These are phyloP conservation scores for Elymus sibiricus DNA, from an alignment of 176 grass and related monocot genomes.

Conservation along the genomic window DNA sequence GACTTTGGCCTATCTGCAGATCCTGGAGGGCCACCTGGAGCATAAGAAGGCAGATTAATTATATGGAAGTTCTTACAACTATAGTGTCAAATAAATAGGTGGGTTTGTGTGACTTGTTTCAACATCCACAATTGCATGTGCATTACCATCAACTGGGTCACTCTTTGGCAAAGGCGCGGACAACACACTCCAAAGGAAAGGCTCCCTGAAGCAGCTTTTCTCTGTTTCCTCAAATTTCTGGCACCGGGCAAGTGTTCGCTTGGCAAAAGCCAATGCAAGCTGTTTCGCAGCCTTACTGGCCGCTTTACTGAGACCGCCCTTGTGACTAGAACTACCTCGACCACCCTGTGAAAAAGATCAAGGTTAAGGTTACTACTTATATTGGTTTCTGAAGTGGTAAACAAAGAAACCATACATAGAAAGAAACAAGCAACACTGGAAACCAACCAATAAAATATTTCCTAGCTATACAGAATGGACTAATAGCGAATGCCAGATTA, in stretches of 20 bases:
- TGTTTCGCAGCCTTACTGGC: constrained; percentile 56
- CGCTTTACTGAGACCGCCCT: constrained; percentile 52
- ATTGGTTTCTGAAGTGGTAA: neutral
- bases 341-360: constrained; percentile 50
- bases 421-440: neutral
- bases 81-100: neutral
- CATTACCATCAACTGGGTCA: constrained; percentile 46
- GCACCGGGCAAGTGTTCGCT: constrained; percentile 45
- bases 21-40: constrained; percentile 21
- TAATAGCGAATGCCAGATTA: neutral
- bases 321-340: constrained; percentile 68
- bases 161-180: constrained; percentile 37
- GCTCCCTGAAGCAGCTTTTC: constrained; percentile 59
- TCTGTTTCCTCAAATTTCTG: constrained; percentile 60
- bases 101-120: neutral
- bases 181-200: constrained; percentile 47
- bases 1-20: constrained; percentile 34
- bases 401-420: neutral
- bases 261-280: constrained; percentile 58
- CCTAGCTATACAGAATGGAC: neutral
- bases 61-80: neutral
- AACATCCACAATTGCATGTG: neutral
- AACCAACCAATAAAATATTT: neutral
- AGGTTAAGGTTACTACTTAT: neutral
- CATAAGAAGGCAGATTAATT: constrained; percentile 9